Conservation (phyloP, 2,329 filamentous ascomycete genomes). For the Aspergillus novoparasiticus region DNA sequence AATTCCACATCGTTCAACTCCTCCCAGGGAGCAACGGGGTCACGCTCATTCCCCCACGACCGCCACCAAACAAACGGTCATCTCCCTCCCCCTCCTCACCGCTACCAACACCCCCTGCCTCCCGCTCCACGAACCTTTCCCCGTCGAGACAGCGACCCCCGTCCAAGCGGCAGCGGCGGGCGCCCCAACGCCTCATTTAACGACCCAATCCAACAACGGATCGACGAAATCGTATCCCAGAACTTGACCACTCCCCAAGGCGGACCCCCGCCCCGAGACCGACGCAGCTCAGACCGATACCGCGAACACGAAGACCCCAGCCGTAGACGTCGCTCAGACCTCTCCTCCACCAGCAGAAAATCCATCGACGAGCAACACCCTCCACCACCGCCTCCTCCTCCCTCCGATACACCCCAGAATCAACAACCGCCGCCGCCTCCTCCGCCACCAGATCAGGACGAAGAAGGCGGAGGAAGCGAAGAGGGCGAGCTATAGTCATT, state of each 20-base stretch:
- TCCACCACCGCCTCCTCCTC: conserved; percentile 11
- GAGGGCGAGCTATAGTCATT: conserved; percentile 42
- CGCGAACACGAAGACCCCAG: conserved; percentile 21
- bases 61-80: conserved; percentile 22
- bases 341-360: conserved; percentile 8
- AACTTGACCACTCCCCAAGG: conserved; percentile 20
- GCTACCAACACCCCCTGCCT: conserved; percentile 25
- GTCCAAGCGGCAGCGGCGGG: conserved; percentile 7
- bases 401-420: conserved; percentile 8
- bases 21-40: conserved; percentile 2
- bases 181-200: conserved; percentile 22
- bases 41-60: conserved; percentile 15
- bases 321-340: conserved; percentile 16
- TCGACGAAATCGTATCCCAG: conserved; percentile 39
- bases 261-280: not conserved
- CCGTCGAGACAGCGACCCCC: conserved; percentile 19
- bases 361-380: conserved; percentile 13
- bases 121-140: conserved; percentile 21
- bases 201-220: conserved; percentile 41
- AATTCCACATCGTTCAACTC: conserved; percentile 14
- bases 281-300: conserved; percentile 21
- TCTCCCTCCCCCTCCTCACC: conserved; percentile 15
- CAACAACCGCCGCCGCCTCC: conserved; percentile 10
- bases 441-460: conserved; percentile 15
- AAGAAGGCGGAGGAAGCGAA: conserved; percentile 45